Conservation (phyloP, 148 eudicot genomes). For the Vaccinium corymbosum region DNA sequence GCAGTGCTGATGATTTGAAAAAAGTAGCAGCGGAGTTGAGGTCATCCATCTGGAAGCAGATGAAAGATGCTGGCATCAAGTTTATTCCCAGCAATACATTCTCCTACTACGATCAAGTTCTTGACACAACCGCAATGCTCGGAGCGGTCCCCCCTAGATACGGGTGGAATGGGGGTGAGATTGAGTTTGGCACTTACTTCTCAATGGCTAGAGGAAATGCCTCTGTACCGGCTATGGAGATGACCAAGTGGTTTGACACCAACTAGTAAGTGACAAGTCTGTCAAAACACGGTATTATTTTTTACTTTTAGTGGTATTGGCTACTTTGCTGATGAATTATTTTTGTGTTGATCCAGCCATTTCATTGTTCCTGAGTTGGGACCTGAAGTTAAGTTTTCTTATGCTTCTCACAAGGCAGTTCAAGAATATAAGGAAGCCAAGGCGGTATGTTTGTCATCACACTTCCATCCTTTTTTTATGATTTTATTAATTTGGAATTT, state of each 20-base stretch:
- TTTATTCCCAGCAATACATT: slow-evolving; percentile 88
- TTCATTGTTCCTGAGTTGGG: slow-evolving; percentile 92
- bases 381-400: slow-evolving; percentile 65
- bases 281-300: not conserved
- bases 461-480: not conserved
- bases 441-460: slow-evolving; percentile 45
- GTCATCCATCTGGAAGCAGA: slow-evolving; percentile 84
- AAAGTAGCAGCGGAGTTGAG: slow-evolving; percentile 72
- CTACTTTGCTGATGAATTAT: not conserved
- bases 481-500: not conserved
- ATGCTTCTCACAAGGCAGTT: slow-evolving; percentile 81
- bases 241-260: slow-evolving; percentile 99
- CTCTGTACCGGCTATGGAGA: slow-evolving; percentile 89
- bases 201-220: slow-evolving; percentile 94
- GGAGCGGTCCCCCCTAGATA: slow-evolving; percentile 84
- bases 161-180: slow-evolving; percentile 72
- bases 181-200: slow-evolving; percentile 71
- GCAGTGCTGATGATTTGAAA: slow-evolving; percentile 74
- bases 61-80: slow-evolving; percentile 74
- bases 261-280: slow-evolving; percentile 67
- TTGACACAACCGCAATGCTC: slow-evolving; percentile 83
- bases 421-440: slow-evolving; percentile 76
- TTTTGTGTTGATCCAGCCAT: slow-evolving; percentile 45
- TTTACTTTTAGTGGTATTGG: not conserved
- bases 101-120: slow-evolving; percentile 74